Base-by-base conservation (phyloP, 371 early-diverging fungal species). In the Rhizopus sp. region DNA sequence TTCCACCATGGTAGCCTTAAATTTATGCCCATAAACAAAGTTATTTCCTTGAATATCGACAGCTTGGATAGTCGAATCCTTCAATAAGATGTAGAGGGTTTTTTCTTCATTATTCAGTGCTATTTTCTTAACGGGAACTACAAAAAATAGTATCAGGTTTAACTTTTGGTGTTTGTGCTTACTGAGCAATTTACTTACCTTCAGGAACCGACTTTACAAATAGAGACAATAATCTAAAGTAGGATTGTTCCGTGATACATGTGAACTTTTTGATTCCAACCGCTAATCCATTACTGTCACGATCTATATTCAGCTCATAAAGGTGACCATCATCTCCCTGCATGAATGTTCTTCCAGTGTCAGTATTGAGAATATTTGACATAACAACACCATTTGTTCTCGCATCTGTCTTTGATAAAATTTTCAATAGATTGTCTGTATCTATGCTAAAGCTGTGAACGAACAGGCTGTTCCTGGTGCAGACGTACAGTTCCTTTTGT, bases 241-340 rank as follows among this genome's bases (percentile, higher is more conserved):
- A 42, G 3, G 54, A 44, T 12, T 50, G 47, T 15, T 42, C 50
- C 0, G 66, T 65, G 30, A 41, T 54, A 29, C 57, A 53, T 12
- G 10, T 23, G 1, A 54, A 16, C 0, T 29, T 29, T 15, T 46
- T 32, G 12, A 15, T 9, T 3, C 30, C 12, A 13, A n/a, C 42
- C 2, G 33, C 7, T 5, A 30, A 9, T 2, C 23, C 40, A 4
- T 47, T n/a, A 7, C n/a, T 52, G 10, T 47, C 45, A 8, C 17
- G 10, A 3, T 1, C 12, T 23, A 57, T 31, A 23, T 77, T 73
- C 33, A 97, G 64, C 75, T 96, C 96, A 73, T 92, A 93, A 1
- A 97, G 66, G 51, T 88, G 84, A 16, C 95, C 95, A 63, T 93
- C 90, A 53, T 75, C 84, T 40, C 94, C 96, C 30, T 86, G 72